Base-by-base conservation (phyloP, 2,329 filamentous ascomycete species). In the Exophiala sp. region DNA sequence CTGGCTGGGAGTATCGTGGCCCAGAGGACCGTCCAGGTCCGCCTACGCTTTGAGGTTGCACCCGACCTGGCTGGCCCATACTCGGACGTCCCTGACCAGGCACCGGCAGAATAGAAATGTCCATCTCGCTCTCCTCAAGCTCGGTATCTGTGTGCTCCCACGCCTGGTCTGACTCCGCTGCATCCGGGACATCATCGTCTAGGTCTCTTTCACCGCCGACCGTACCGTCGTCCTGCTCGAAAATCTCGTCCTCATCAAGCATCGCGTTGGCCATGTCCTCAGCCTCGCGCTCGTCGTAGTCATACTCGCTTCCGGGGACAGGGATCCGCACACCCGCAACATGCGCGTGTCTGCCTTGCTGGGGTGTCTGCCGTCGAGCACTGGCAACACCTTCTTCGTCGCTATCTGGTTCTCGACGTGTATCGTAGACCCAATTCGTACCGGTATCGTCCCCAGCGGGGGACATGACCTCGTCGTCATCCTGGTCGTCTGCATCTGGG, bases 101-200 rank as follows among this genome's bases (percentile, higher is more conserved):
- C 6, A 41, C 42, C 5, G 61, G 57, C 16, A 64, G 33, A n/a
- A 62, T 57, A 32, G 57, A 60, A 18, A 58, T 57, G 38, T 53
- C 57, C 58, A 59, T 57, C 34, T 61, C 54, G 42, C 54, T 58
- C 41, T 59, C 59, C 24, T 62, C 60, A 9, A 57, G 44, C 40
- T 89, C 87, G 2, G 86, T 87, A 70, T 90, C 87, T 7, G 87
- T 90, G 66, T 90, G 87, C 73, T 91, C 87, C 72, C 89, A 90
- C 62, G 82, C 81, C 21, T 72, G 77, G 20, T 77, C 81, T 64
- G 83, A 80, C 4, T 24, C 67, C 38, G 66, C 71, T 6, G 78
- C 83, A 55, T 87, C 84, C 16, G 86, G 85, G 34, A 89, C 81
- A 55, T 87, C 85, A 45, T 83, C 85, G 66, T 90, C 87, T 38